Conservation (phyloP, 495 filamentous ascomycete genomes). For the Chaetomium fimeti region DNA sequence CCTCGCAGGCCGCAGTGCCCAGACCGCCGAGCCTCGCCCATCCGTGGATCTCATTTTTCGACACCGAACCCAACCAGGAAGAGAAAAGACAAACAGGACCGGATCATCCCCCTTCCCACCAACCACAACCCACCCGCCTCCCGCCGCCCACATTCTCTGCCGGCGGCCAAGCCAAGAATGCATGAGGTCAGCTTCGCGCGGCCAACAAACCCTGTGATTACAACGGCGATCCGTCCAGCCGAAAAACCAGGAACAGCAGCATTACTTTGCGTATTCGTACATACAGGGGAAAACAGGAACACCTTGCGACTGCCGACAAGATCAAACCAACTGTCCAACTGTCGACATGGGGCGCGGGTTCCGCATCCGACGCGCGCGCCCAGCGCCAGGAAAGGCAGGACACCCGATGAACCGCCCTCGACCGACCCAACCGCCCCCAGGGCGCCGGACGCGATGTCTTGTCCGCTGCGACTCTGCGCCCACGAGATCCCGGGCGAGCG, state of each 20-base stretch:
- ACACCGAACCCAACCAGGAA: background rate
- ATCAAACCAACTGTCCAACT: background rate
- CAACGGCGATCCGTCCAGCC: constrained; percentile 2
- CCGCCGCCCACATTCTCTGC: background rate
- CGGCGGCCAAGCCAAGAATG: background rate
- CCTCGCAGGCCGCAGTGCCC: background rate
- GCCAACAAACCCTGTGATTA: background rate
- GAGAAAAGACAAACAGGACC: no score
- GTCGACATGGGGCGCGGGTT: background rate
- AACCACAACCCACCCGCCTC: background rate
- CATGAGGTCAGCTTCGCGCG: background rate
- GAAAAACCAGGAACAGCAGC: background rate
- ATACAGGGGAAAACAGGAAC: background rate
- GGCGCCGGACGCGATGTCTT: constrained; percentile 1
- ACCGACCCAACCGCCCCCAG: background rate
- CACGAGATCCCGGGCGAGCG: no score
- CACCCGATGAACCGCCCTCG: background rate
- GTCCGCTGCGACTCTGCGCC: background rate
- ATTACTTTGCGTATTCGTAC: no score
- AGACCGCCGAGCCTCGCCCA: constrained; percentile 14
- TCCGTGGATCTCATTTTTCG: constrained; percentile 4
- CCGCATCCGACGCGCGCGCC: constrained; percentile 7
- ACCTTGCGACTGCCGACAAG: constrained; percentile 1
- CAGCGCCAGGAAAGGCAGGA: constrained; percentile 13
- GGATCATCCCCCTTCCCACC: constrained; percentile 6